A percentile compares a stretch with the other conserved stretches of the same genome.
These are phyloP conservation scores for Salix koriyanagi DNA, from an alignment of 345 rosid species.

Conservation along the genomic window DNA sequence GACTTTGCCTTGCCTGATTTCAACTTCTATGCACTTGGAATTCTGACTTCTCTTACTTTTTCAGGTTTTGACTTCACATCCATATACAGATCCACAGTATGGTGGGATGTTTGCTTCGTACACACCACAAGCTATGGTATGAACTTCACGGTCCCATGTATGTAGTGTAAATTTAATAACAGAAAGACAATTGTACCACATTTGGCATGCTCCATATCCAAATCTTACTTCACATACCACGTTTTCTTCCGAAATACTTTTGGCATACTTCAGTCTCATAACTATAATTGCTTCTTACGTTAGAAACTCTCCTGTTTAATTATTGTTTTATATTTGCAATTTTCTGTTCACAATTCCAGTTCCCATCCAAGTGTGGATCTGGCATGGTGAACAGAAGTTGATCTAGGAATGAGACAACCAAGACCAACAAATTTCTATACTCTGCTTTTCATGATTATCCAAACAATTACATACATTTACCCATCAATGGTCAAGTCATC, in stretches of 20 bases:
- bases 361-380: neutral
- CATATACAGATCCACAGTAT: slow-evolving; percentile 46
- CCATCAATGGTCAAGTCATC: neutral
- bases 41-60: slow-evolving; percentile 10
- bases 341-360: neutral
- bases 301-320: neutral
- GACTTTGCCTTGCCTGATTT: slow-evolving; percentile 2
- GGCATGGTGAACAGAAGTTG: neutral
- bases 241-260: neutral
- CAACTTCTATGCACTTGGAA: neutral
- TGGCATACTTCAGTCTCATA: neutral
- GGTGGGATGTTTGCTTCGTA: slow-evolving; percentile 39
- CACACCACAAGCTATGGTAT: slow-evolving; percentile 53
- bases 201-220: neutral
- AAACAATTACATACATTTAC: neutral
- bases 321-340: neutral
- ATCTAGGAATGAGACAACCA: neutral
- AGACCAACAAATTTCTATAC: neutral
- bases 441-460: neutral
- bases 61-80: slow-evolving; percentile 56
- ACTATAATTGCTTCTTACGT: neutral
- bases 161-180: neutral
- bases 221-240: neutral
- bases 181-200: neutral
- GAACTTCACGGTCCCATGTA: slow-evolving; percentile 2